Percentiles rank a stretch among this genome's conserved stretches.
Conservation (phyloP, 2,329 filamentous ascomycete species). For the Coleophoma crateriformis region DNA sequence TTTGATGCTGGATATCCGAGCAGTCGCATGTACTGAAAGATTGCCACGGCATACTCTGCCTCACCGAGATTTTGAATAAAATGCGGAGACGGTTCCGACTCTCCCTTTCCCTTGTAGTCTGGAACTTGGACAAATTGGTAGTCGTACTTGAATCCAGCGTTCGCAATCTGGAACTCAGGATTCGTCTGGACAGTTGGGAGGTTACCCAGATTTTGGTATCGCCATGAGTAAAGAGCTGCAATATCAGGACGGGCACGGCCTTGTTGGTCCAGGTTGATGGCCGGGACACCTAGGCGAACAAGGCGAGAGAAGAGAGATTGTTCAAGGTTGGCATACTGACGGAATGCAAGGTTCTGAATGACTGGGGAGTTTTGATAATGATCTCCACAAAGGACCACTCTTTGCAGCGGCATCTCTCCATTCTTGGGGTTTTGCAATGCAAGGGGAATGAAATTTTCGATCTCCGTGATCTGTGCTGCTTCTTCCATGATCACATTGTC, state of each 20-base stretch:
- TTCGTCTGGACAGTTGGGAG: constrained; percentile 66
- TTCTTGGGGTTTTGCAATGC: constrained; percentile 80
- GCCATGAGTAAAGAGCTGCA: constrained; percentile 87
- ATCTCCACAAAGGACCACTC: constrained; percentile 89
- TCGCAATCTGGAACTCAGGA: constrained; percentile 72
- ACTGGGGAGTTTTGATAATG: constrained; percentile 96
- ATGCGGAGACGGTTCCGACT: constrained; percentile 85
- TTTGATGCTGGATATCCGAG: constrained; percentile 72
- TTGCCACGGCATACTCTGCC: constrained; percentile 91
- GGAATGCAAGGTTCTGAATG: constrained; percentile 89
- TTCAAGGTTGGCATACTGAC: constrained; percentile 91
- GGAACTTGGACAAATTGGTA: constrained; percentile 96
- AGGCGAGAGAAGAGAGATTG: constrained; percentile 92
- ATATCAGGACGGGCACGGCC: constrained; percentile 85
- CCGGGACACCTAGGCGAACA: constrained; percentile 86
- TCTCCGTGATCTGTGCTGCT: constrained; percentile 94
- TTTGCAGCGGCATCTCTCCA: constrained; percentile 70
- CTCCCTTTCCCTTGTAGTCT: constrained; percentile 86
- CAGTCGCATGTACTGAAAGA: constrained; percentile 96
- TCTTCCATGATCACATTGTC: constrained; percentile 99
- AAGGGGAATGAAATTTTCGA: constrained; percentile 92
- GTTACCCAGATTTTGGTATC: constrained; percentile 76
- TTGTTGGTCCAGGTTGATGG: constrained; percentile 86
- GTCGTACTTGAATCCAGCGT: constrained; percentile 88
- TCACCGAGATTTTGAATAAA: constrained; percentile 97